Evolutionary conservation across 2,329 filamentous ascomycete species (phyloP).

Genomic region (Aureobasidium lini): DNA sequence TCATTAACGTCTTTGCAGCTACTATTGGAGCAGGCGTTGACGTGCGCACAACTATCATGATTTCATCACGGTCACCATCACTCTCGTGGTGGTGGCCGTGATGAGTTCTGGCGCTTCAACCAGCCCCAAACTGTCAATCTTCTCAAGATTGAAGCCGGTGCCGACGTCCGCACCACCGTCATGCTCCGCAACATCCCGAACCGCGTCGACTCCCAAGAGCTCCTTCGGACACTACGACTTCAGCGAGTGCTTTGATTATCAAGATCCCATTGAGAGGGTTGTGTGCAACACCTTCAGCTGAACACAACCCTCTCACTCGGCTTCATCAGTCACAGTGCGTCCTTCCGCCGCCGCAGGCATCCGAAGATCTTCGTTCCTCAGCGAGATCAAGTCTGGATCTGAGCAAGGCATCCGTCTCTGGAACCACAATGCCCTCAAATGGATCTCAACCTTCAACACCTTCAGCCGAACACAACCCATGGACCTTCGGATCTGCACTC

Average conservation of each 20-base stretch:
- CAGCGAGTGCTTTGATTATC: conserved; percentile 68
- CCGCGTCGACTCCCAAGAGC: conserved; percentile 59
- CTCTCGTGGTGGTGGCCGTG: conserved; percentile 16
- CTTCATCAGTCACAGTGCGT: conserved; percentile 45
- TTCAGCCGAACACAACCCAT: conserved; percentile 49
- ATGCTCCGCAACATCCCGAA: conserved; percentile 75
- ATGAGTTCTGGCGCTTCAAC: conserved; percentile 15
- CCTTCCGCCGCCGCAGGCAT: conserved; percentile 47
- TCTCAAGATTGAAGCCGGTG: conserved; percentile 33
- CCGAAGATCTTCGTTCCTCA: conserved; percentile 76
- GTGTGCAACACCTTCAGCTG: conserved; percentile 68
- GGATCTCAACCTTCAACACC: conserved; percentile 75
- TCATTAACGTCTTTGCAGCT: background rate
- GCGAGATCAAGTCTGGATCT: conserved; percentile 63
- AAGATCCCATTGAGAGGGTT: conserved; percentile 56
- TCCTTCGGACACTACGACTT: conserved; percentile 85
- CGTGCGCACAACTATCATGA: conserved; percentile 35
- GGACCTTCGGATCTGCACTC: conserved; percentile 15
- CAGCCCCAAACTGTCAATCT: conserved; percentile 33
- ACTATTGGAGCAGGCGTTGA: conserved; percentile 33
- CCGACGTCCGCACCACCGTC: conserved; percentile 65
- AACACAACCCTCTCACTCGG: conserved; percentile 48
- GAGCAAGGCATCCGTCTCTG: conserved; percentile 65
- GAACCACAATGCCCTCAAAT: conserved; percentile 45
- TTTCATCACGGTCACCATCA: background rate